Conservation (phyloP, 2,329 filamentous ascomycete species). For the Arthroderma sp. region DNA sequence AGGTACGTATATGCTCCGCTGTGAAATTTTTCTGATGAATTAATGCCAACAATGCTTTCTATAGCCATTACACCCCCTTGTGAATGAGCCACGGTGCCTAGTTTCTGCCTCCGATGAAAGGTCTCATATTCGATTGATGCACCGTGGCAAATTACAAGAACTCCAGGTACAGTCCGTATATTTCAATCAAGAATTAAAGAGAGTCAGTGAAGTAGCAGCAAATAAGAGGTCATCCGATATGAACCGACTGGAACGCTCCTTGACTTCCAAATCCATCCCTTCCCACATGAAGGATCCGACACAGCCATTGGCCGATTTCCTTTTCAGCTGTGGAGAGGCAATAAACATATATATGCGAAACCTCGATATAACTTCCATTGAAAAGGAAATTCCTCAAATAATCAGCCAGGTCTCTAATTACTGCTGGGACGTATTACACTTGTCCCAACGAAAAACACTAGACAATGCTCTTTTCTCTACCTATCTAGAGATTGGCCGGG, state of each 20-base stretch:
- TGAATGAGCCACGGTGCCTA: constrained; percentile 25
- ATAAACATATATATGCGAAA: constrained; percentile 23
- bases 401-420: constrained; percentile 27
- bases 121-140: constrained; percentile 14
- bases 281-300: constrained; percentile 30
- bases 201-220: constrained; percentile 20
- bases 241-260: constrained; percentile 28
- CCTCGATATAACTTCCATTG: constrained; percentile 8
- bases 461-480: constrained; percentile 43
- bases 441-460: constrained; percentile 30
- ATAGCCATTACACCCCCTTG: constrained; percentile 27
- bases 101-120: constrained; percentile 13
- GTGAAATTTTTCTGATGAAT: background rate
- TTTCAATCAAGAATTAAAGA: constrained; percentile 21
- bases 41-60: constrained; percentile 9
- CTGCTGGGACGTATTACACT: constrained; percentile 37
- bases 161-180: constrained; percentile 24
- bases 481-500: constrained; percentile 34
- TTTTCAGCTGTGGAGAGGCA: constrained; percentile 25
- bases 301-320: constrained; percentile 25
- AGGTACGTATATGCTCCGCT: constrained; percentile 7
- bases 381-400: constrained; percentile 16
- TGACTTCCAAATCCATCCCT: constrained; percentile 27
- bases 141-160: constrained; percentile 25
- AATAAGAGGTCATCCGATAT: constrained; percentile 29